phyloP scores from a whole-genome alignment of 2,329 filamentous ascomycete genomes.

The Calonectria pseudoturangicola region DNA sequence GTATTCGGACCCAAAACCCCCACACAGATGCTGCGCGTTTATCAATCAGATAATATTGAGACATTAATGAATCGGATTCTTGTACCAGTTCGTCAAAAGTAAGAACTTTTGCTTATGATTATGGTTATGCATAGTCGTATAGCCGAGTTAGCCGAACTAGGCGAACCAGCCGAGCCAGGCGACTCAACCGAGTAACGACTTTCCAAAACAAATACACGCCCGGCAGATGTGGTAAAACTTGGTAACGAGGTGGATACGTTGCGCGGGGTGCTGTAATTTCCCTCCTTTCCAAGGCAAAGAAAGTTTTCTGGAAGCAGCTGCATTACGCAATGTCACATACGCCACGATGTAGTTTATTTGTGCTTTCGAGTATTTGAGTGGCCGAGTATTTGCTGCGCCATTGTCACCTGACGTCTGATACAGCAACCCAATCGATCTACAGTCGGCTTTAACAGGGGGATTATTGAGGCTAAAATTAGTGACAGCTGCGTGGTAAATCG shows the following conservation, averaged over 20 bases:
- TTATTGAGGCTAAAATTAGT: background rate
- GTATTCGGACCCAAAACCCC: background rate
- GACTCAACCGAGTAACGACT: background rate
- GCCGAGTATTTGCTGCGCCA: background rate
- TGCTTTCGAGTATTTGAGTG: background rate
- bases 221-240: background rate
- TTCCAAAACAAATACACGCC: background rate
- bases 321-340: background rate
- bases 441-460: no score
- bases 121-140: conserved; percentile 11
- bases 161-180: conserved; percentile 11
- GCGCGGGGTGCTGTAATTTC: conserved; percentile 7
- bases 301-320: background rate
- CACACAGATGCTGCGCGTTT: conserved; percentile 3
- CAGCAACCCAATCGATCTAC: background rate
- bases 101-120: conserved; percentile 18
- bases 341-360: background rate
- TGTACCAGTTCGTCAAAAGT: background rate
- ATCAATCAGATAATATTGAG: conserved; percentile 22
- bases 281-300: background rate
- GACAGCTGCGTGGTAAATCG: background rate
- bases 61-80: background rate
- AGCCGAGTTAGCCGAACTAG: conserved; percentile 22
- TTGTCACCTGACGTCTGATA: background rate
- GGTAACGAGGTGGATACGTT: background rate